Base-by-base conservation (phyloP, 2,329 filamentous ascomycete species). In the Trichoderma sp. region DNA sequence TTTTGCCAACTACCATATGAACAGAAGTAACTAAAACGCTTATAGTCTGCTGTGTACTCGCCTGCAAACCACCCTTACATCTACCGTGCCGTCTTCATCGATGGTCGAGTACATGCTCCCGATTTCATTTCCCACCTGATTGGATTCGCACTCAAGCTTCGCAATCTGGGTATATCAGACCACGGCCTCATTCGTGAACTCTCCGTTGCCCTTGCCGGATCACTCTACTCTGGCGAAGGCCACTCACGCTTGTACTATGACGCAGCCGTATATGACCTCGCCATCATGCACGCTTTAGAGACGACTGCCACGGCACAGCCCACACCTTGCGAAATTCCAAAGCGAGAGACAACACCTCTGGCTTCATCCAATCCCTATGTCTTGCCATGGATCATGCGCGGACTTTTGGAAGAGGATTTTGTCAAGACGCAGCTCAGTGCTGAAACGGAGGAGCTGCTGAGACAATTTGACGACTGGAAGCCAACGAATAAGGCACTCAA, bases 201-300 rank as follows among this genome's bases (percentile, higher is more conserved):
- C 13, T 96, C 93, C 2, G 86, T 90, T 1, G 93, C 96, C 2
- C 85, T 99, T 2, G 96, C 96, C 0, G 96, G 96, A 30, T 96
- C 92, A 68, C 84, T 99, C 0, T 97, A 97, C 76, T 89, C 90
- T 10, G 96, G 96, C 55, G 95, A 97, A 76, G 96, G 96, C 1
- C 96, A 99, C 80, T 97, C 93, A 6, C 88, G 94, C 54, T 87
- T 99, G 5, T 98, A 99, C 78, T 94, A 96, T 74, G 96, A 99
- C 68, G 85, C 89, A 5, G 87, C 89, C 51, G 91, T 98, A 24
- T 99, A 98, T 78, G 88, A 91, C 73, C 85, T 95, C 66, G 91
- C 91, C 13, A 84, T 95, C 46, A 83, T 89, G 54, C 91, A 93
- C 76, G 84, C 91, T 1, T 83, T 95, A 4, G 91, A 95, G 79